Evolutionary conservation across 306 rosid species (phyloP).

Genomic region (Citrullus mucosospermus): DNA sequence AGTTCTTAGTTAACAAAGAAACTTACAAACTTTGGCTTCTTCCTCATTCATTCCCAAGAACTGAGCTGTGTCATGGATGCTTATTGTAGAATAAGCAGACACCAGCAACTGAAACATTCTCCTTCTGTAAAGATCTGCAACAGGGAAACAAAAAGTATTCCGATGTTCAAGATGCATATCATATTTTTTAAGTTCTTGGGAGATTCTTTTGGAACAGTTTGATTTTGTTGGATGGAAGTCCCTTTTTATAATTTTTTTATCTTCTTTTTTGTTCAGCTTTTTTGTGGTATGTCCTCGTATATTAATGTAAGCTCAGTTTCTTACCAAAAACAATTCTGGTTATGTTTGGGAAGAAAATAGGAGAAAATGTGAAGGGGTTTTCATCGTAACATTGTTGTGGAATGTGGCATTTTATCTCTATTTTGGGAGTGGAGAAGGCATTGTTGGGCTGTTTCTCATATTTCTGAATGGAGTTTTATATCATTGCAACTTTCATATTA

Average conservation of each 20-base stretch:
- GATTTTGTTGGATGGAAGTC: background rate
- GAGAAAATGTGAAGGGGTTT: background rate
- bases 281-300: too few relatives aligned
- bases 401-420: too few relatives aligned
- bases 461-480: background rate
- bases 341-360: background rate
- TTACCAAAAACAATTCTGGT: background rate
- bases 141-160: background rate
- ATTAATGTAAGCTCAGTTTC: background rate
- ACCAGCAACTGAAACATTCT: constrained; percentile 73
- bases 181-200: background rate
- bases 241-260: background rate
- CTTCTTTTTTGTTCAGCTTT: background rate
- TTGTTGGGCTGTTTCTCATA: background rate
- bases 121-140: constrained; percentile 72
- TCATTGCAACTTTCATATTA: background rate
- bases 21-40: constrained; percentile 60
- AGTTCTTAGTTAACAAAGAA: background rate
- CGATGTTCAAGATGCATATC: background rate
- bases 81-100: constrained; percentile 86
- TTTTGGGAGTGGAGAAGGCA: too few relatives aligned
- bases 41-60: constrained; percentile 76
- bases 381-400: too few relatives aligned
- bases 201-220: background rate
- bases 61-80: constrained; percentile 59